Evolutionary conservation across 805 yeast species (phyloP).

Genomic region (Myxozyma nipponensis): DNA sequence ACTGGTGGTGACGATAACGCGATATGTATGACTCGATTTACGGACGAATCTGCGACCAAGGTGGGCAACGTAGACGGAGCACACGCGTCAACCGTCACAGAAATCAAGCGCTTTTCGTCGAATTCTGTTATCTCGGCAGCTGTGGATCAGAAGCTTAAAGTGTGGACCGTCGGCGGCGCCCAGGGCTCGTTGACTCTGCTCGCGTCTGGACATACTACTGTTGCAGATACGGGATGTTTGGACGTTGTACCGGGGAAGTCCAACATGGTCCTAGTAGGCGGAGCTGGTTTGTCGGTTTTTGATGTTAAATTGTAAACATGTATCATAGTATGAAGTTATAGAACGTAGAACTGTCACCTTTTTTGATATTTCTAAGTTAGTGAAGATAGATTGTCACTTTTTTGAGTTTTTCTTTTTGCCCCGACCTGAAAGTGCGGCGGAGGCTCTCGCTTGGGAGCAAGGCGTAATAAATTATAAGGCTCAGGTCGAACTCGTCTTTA

Average conservation of each 20-base stretch:
- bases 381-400: no score
- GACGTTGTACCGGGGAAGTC: slow-evolving; percentile 39
- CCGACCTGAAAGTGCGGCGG: no score
- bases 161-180: slow-evolving; percentile 50
- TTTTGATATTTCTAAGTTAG: no score
- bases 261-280: slow-evolving; percentile 57
- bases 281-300: slow-evolving; percentile 65
- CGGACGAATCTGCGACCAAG: slow-evolving; percentile 26
- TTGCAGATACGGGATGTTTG: slow-evolving; percentile 86
- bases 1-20: slow-evolving; percentile 97
- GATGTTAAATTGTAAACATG: neutral
- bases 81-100: slow-evolving; percentile 84
- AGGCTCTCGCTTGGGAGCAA: no score
- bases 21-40: slow-evolving; percentile 44
- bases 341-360: no score
- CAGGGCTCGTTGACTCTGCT: slow-evolving; percentile 32
- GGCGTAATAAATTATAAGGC: no score
- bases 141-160: slow-evolving; percentile 73
- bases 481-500: no score
- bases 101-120: slow-evolving; percentile 43
- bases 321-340: no score
- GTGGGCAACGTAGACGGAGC: slow-evolving; percentile 47
- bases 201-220: slow-evolving; percentile 61
- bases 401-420: no score
- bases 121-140: slow-evolving; percentile 53